Evolutionary conservation across 2,329 filamentous ascomycete species (phyloP), one percentile per base, ranked within the genome.

Genomic region (Epichloe baconii): DNA sequence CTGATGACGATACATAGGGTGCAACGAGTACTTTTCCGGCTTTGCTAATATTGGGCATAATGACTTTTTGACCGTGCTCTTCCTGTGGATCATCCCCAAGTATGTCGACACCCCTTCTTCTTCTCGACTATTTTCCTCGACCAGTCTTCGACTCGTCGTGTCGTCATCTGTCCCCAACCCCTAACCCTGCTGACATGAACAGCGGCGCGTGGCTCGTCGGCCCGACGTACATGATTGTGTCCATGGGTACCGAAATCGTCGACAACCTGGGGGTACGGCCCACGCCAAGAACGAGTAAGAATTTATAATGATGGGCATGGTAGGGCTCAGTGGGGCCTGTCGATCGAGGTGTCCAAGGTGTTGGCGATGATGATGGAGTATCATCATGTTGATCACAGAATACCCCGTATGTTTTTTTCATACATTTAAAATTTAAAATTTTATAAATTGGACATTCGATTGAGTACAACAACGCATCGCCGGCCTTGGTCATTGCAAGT

Each of bases 31-130:
- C 55, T 80, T 68, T 59, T 76, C 74, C 5, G 73, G 68, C 37
- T 81, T 75, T 56, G 70, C 70, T 57, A 78, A 79, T 58, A 77
- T 81, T 51, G 75, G 76, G 42, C 78, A 82, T 60, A 82, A 82
- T 62, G 57, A 64, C 36, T 44, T 64, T 0, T 44, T 57, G 14
- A 65, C 71, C 44, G 64, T 81, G 35, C 50, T 80, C 43, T 60
- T 72, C 48, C 63, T 80, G 47, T 82, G 77, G 77, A 72, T 79
- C 49, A 72, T 81, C 48, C 77, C 77, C 48, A 80, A 80, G 77
- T 80, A 62, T 61, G 76, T 2, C 19, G 19, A 21, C 19, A 21
- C 3, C 36, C n/a, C 23, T 5, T 31, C 21, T 4, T 34, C 34
- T 12, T 23, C 14, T 44, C 23, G 23, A 26, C 23, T 11, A 7